phyloP scores from a whole-genome alignment of 352 stramenopile species.

The Globisporangium spinosum region DNA sequence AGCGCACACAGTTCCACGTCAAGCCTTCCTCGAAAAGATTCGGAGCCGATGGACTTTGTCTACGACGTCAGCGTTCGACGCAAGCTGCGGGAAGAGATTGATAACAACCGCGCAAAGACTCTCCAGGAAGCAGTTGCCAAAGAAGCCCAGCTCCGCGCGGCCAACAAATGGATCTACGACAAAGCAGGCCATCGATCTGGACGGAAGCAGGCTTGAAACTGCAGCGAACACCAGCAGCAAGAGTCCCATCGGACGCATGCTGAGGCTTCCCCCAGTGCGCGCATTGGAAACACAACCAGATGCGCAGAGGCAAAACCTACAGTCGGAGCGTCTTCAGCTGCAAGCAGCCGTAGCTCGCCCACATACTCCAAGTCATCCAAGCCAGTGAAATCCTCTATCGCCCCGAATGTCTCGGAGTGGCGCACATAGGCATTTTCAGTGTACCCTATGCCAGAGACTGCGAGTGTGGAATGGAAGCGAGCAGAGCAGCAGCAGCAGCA shows the following conservation, averaged over 20 bases:
- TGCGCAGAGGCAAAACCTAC: not conserved
- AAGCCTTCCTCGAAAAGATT: not conserved
- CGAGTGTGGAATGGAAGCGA: constrained; percentile 2
- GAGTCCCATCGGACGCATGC: not conserved
- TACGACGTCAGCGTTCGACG: constrained; percentile 61
- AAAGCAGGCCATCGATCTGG: not conserved
- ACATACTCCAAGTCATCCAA: constrained; percentile 7
- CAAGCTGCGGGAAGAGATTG: constrained; percentile 51
- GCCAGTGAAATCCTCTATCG: constrained; percentile 29
- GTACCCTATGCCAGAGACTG: constrained; percentile 4
- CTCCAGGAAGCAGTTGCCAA: constrained; percentile 25
- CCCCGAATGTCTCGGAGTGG: constrained; percentile 39
- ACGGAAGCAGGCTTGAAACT: constrained; percentile 26
- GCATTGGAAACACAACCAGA: constrained; percentile 9
- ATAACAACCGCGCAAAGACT: constrained; percentile 38
- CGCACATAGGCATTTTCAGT: constrained; percentile 28
- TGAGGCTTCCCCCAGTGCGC: constrained; percentile 5
- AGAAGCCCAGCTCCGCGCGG: constrained; percentile 39
- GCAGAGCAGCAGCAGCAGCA: constrained; percentile 10
- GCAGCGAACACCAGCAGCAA: constrained; percentile 6
- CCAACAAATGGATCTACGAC: constrained; percentile 42
- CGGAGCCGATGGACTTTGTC: constrained; percentile 54
- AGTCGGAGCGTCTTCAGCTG: not conserved
- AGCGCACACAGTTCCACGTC: not conserved
- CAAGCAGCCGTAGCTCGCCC: constrained; percentile 10